Evolutionary conservation across 2,329 filamentous ascomycete species (phyloP), one percentile per base, ranked within the genome.

Genomic region (Aspergillus sergii): DNA sequence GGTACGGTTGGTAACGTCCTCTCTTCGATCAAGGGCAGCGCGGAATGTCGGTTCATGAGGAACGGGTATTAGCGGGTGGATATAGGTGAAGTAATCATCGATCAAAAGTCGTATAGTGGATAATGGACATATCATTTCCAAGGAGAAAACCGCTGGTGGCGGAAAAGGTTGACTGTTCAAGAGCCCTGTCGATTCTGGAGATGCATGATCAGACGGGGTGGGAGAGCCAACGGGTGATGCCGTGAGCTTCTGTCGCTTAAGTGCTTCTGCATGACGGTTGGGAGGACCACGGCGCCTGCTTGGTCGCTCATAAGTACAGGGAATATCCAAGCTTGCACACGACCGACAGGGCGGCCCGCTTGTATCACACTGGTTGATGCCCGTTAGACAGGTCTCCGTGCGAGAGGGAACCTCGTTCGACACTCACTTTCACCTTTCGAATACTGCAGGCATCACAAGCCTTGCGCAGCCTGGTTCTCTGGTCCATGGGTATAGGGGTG

Each of bases 291-390:
- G 82, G 63, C 88, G 82, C 62, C 86, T 82, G 72, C 85, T 89
- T 30, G 87, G 87, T 66, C 88, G 81, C 55, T 88, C 83, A 73
- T 88, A 90, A 62, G 88, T 90, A 73, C 88, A 91, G 30, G 87
- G 87, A 56, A 90, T 89, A 65, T 89, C 87, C 66, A 90, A 80
- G 58, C 85, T 84, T 48, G 85, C 82, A 75, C 88, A 91, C 54
- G 88, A 88, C 72, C 85, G 81, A 78, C 88, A 91, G 54, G 88
- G 88, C 32, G 87, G 86, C n/a, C 87, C 87, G 46, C 82, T 82
- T 70, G 89, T 86, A 72, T 90, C 88, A 77, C 88, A 90, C 85
- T 89, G 65, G 58, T 53, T 36, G 41, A 56, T 61, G 21, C 26
- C 57, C 51, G 55, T 57, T 58, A 64, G 55, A 50, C 45, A 21